Percentiles rank a stretch among this genome's conserved stretches.
Conservation (phyloP, 345 rosid species). For the Sisymbrium altissimum region DNA sequence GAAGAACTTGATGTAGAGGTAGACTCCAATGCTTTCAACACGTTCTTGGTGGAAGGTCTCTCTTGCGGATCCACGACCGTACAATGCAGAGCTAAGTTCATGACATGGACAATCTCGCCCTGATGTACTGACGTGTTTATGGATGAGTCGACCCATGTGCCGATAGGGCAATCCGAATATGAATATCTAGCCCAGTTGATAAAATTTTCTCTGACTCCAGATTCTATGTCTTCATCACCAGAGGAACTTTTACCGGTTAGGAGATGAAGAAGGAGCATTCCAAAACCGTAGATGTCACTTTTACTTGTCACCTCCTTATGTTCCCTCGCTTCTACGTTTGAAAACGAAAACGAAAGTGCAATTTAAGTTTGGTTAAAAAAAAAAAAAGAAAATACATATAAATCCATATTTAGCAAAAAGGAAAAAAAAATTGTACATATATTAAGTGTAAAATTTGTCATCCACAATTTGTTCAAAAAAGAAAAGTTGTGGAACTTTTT, state of each 20-base stretch:
- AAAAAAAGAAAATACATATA: not conserved
- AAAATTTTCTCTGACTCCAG: slow-evolving; percentile 46
- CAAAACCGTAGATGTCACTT: slow-evolving; percentile 66
- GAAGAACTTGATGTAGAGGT: slow-evolving; percentile 39
- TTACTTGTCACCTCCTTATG: slow-evolving; percentile 48
- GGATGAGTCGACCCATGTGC: slow-evolving; percentile 63
- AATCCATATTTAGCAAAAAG: not conserved
- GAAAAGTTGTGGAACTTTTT: too few relatives aligned
- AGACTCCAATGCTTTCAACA: slow-evolving; percentile 49
- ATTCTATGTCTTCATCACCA: slow-evolving; percentile 42
- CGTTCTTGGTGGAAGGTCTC: slow-evolving; percentile 53
- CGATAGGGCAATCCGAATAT: slow-evolving; percentile 64
- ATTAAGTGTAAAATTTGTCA: too few relatives aligned
- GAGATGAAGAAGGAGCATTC: slow-evolving; percentile 61
- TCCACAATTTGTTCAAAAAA: too few relatives aligned
- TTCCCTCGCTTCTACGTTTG: slow-evolving; percentile 54
- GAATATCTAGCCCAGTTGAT: slow-evolving; percentile 76
- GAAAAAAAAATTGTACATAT: not conserved
- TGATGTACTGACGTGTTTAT: slow-evolving; percentile 36
- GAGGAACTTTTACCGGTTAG: slow-evolving; percentile 62
- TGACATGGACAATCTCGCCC: slow-evolving; percentile 48
- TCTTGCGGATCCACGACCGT: slow-evolving; percentile 60
- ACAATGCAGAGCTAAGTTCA: slow-evolving; percentile 76
- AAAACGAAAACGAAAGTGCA: not conserved
- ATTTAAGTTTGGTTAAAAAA: not conserved